A percentile compares a stretch with the other conserved stretches of the same genome.
phyloP scores from a whole-genome alignment of 202 grass and related monocot species.

The Setaria italica region DNA sequence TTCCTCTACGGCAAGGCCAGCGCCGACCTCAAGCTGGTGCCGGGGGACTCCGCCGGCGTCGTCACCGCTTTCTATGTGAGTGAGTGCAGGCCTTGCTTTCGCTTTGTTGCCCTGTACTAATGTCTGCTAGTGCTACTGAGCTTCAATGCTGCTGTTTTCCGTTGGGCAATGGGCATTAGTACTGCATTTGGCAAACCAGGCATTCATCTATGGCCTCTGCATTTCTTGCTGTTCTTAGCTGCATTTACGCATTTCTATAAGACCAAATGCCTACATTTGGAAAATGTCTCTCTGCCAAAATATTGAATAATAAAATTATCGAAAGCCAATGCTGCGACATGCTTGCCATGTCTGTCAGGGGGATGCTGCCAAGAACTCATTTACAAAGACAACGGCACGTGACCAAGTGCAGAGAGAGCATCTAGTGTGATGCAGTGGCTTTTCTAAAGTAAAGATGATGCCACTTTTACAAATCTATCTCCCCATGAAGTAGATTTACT shows the following conservation, averaged over 20 bases:
- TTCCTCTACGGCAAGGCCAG: conserved; percentile 84
- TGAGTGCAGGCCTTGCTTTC: conserved; percentile 11
- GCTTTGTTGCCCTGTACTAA: not conserved
- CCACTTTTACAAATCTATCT: not conserved
- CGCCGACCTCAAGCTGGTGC: conserved; percentile 89
- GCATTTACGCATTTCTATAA: not conserved
- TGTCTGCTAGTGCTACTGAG: not conserved
- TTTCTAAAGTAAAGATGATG: conserved; percentile 7
- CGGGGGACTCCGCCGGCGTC: conserved; percentile 88
- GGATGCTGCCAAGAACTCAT: conserved; percentile 27
- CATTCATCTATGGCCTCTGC: not conserved
- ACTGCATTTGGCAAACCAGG: not conserved
- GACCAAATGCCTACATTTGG: not conserved
- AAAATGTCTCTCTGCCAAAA: not conserved
- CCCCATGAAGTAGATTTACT: too few species aligned
- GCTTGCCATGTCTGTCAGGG: not conserved
- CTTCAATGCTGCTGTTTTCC: not conserved
- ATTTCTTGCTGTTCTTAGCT: not conserved
- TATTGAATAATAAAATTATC: not conserved
- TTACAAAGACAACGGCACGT: conserved; percentile 47
- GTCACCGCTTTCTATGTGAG: conserved; percentile 99
- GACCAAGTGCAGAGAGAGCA: conserved; percentile 5
- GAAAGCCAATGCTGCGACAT: not conserved
- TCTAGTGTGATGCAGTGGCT: not conserved
- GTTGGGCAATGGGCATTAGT: not conserved